Conservation (phyloP, 2,329 filamentous ascomycete species). For the Calonectria honghensis region DNA sequence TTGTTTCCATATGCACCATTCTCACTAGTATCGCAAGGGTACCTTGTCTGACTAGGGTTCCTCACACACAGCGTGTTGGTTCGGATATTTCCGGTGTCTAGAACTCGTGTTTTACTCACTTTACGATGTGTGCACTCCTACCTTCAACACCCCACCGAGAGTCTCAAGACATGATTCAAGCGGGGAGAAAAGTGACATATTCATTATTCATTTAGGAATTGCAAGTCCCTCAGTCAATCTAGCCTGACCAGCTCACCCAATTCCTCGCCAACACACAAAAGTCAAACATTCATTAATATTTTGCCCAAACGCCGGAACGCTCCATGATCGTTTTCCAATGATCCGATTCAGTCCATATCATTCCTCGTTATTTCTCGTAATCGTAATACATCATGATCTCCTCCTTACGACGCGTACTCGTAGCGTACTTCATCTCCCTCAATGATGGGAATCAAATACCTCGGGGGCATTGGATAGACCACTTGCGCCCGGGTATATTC, state of each 20-base stretch:
- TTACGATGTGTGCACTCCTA: neutral
- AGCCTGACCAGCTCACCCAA: too few relatives aligned
- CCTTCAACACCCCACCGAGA: too few relatives aligned
- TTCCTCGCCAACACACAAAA: neutral
- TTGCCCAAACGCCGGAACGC: neutral
- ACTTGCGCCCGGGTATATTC: neutral
- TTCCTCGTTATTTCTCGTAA: neutral
- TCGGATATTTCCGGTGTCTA: conserved; percentile 15
- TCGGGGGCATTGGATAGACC: neutral
- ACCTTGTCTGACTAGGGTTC: conserved; percentile 13
- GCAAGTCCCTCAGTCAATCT: neutral
- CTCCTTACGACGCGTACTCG: neutral
- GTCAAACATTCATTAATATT: neutral
- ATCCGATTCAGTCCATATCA: neutral
- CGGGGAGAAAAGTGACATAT: neutral
- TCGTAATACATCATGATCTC: too few relatives aligned
- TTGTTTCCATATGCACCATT: neutral
- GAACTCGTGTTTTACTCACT: conserved; percentile 14
- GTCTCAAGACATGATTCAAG: neutral
- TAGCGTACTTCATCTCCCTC: neutral
- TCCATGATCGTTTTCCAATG: neutral
- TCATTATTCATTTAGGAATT: neutral
- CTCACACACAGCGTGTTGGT: neutral
- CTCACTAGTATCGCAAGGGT: conserved; percentile 11
- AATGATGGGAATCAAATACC: neutral